phyloP scores from a whole-genome alignment of 2,329 filamentous ascomycete species.

The Cordyceps pruinosa region DNA sequence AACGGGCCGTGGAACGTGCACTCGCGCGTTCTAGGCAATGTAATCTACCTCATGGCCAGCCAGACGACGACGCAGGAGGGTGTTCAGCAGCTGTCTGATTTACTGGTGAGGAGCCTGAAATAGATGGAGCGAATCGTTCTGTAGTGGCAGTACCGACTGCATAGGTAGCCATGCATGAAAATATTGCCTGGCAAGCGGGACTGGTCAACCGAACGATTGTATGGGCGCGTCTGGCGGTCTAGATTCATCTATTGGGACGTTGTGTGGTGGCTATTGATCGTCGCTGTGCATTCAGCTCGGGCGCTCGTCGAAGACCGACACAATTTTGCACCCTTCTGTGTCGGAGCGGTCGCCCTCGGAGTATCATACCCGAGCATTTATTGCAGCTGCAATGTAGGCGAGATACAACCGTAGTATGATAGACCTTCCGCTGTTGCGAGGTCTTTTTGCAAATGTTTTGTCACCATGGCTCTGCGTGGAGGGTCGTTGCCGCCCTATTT shows the following conservation, averaged over 20 bases:
- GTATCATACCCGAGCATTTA: too few species aligned
- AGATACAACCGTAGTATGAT: too few species aligned
- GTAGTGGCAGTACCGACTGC: too few species aligned
- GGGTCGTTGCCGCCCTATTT: background rate
- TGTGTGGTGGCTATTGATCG: too few species aligned
- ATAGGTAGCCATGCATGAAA: background rate
- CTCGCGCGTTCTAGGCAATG: slow-evolving; percentile 48
- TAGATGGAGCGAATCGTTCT: too few species aligned
- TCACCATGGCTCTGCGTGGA: background rate
- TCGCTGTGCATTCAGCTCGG: background rate
- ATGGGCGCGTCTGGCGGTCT: too few species aligned
- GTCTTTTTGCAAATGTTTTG: background rate
- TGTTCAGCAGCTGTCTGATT: slow-evolving; percentile 20
- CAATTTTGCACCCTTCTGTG: too few species aligned
- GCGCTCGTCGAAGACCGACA: background rate
- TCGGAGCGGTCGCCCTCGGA: too few species aligned
- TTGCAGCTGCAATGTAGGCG: background rate
- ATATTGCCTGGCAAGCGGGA: background rate
- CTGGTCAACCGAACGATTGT: too few species aligned
- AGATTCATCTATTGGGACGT: too few species aligned
- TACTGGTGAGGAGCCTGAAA: background rate
- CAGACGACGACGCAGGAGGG: slow-evolving; percentile 34
- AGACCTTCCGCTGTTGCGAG: too few species aligned
- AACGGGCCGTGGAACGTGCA: slow-evolving; percentile 43
- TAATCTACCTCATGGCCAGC: slow-evolving; percentile 52